phyloP scores from a whole-genome alignment of 2,329 filamentous ascomycete genomes.

The Botryosphaeria dothidea region DNA sequence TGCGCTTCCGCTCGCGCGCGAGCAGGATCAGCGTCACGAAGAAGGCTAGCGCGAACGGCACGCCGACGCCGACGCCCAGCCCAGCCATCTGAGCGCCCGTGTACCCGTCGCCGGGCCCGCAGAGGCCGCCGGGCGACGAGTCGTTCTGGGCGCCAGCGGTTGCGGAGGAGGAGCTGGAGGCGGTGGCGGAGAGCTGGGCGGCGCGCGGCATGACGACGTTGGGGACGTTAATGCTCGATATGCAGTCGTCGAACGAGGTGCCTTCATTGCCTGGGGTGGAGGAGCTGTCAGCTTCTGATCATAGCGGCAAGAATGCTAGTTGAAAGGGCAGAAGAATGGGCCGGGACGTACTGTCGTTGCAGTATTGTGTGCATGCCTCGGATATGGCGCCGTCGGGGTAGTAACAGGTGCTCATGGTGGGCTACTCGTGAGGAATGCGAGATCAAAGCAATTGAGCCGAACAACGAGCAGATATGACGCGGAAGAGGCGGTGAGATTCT shows the following conservation, averaged over 20 bases:
- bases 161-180: background rate
- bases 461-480: background rate
- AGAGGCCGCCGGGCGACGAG: background rate
- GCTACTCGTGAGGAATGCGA: background rate
- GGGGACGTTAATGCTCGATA: background rate
- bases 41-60: constrained; percentile 10
- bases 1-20: constrained; percentile 1
- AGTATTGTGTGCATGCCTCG: constrained; percentile 1
- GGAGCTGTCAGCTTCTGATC: too few species aligned
- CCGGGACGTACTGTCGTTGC: constrained; percentile 11
- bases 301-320: background rate
- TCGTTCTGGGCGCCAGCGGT: background rate
- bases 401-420: constrained; percentile 1
- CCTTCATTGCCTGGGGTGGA: constrained; percentile 6
- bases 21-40: background rate
- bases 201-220: background rate
- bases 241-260: background rate
- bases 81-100: constrained; percentile 12
- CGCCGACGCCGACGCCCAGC: constrained; percentile 15
- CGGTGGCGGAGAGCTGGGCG: background rate
- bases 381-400: background rate
- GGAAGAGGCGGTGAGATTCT: too few species aligned
- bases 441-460: background rate
- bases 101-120: background rate
- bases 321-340: too few species aligned